These are phyloP conservation scores for Rhizopus arrhizus DNA, from an alignment of 371 early-diverging fungal species.

Conservation along the genomic window DNA sequence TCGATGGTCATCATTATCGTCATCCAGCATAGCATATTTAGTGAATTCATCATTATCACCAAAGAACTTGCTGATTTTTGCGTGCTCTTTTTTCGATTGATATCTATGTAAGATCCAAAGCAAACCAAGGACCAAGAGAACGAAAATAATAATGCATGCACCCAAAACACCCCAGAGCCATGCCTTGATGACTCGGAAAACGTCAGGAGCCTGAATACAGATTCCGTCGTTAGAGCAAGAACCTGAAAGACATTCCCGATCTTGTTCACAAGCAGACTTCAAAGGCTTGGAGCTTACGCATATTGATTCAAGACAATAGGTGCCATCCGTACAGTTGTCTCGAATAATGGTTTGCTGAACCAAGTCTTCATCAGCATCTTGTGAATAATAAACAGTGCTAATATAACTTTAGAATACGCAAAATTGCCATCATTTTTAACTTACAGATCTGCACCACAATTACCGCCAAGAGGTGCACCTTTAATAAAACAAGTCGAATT, in stretches of 20 bases:
- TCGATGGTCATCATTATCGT: slow-evolving; percentile 16
- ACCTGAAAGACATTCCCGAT: slow-evolving; percentile 48
- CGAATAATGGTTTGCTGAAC: slow-evolving; percentile 45
- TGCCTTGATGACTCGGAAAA: slow-evolving; percentile 38
- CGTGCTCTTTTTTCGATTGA: slow-evolving; percentile 48
- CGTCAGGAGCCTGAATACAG: slow-evolving; percentile 47
- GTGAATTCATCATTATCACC: slow-evolving; percentile 48
- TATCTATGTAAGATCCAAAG: slow-evolving; percentile 52
- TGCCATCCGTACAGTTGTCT: slow-evolving; percentile 51
- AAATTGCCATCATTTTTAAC: slow-evolving; percentile 1
- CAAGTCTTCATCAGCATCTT: slow-evolving; percentile 31
- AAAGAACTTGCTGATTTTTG: slow-evolving; percentile 45
- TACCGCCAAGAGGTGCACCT: slow-evolving; percentile 44
- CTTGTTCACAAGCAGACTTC: slow-evolving; percentile 35
- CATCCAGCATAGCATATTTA: slow-evolving; percentile 42
- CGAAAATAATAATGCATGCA: slow-evolving; percentile 39
- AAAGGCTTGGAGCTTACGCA: slow-evolving; percentile 37
- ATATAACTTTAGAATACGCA: background rate
- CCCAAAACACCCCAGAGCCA: slow-evolving; percentile 52
- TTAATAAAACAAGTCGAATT: slow-evolving; percentile 49
- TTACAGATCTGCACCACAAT: slow-evolving; percentile 51
- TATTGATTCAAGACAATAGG: slow-evolving; percentile 30
- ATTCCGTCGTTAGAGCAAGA: slow-evolving; percentile 37
- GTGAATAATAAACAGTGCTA: slow-evolving; percentile 37
- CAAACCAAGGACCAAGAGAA: slow-evolving; percentile 27